Evolutionary conservation across 2,329 filamentous ascomycete species (phyloP), one percentile per base, ranked within the genome.

Genomic region (Aspergillus texensis): DNA sequence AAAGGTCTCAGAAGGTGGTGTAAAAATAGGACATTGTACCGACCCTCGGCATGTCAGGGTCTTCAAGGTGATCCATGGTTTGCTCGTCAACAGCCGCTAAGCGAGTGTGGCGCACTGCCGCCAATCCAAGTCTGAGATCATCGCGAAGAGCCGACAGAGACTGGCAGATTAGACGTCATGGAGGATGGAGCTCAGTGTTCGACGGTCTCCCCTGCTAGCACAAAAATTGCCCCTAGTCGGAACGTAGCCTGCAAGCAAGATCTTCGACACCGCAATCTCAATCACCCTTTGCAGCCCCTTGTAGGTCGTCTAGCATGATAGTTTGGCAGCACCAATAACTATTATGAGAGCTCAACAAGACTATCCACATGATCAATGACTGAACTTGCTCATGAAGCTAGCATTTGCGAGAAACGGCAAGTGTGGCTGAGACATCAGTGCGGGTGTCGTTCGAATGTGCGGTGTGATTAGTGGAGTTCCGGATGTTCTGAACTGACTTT

Each of bases 391-490:
- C 9, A 32, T 12, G 12, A 52, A 26, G n/a, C 2, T 8, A 24
- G 3, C 11, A 19, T 21, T 21, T 28, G 10, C 3, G n/a, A 26
- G 11, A 39, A 39, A 39, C n/a, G 34, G 21, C 28, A 55, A 41
- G 6, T 39, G 52, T 55, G 52, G 52, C 52, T 55, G 52, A 55
- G 52, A 55, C 52, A 55, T 55, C 12, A 55, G 32, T 21, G 34
- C 32, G 52, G 52, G 30, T 24, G 32, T 6, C 28, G 3, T 34
- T 16, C 28, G 4, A 21, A 5, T 34, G 16, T n/a, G n/a, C 19
- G 19, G 52, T 54, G 19, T 55, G 52, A 55, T 55, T 55, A 39
- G 52, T 55, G 4, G 52, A 36, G 52, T 54, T 54, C 52, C 52
- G 52, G 52, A 24, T 39, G 19, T 39, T 55, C 32, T 36, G 26